Evolutionary conservation across 164 flowering plant genomes (phyloP).

Genomic region (Tetracentron sinense): DNA sequence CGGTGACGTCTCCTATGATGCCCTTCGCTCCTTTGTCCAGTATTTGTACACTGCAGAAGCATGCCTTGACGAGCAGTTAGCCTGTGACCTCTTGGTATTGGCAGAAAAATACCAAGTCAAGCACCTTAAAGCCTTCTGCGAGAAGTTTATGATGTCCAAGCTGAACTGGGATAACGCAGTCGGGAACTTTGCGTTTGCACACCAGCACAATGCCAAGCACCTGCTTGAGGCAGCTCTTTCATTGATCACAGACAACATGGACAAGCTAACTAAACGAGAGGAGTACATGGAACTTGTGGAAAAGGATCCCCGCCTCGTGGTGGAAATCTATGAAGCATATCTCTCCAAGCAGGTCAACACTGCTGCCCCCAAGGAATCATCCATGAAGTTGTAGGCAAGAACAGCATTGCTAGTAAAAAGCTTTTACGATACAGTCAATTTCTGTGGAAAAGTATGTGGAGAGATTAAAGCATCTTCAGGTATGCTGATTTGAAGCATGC

Average conservation of each 20-base stretch:
- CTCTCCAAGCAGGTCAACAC: conserved; percentile 72
- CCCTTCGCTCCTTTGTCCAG: conserved; percentile 62
- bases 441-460: background rate
- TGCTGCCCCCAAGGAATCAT: conserved; percentile 35
- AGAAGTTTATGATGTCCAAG: conserved; percentile 65
- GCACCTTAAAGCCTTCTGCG: conserved; percentile 73
- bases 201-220: conserved; percentile 69
- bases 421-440: background rate
- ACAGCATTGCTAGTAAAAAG: background rate
- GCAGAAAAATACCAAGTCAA: conserved; percentile 88
- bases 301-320: conserved; percentile 76
- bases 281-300: conserved; percentile 79
- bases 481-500: background rate
- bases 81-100: conserved; percentile 64
- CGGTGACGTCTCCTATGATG: conserved; percentile 64
- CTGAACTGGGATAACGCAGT: conserved; percentile 68
- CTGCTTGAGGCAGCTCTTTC: conserved; percentile 60
- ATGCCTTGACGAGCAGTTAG: conserved; percentile 67
- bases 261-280: conserved; percentile 51
- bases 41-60: conserved; percentile 84
- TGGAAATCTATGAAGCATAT: conserved; percentile 79
- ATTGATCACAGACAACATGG: conserved; percentile 70
- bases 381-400: background rate
- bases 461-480: background rate
- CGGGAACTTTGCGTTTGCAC: conserved; percentile 65